A percentile compares a stretch with the other conserved stretches of the same genome.
Evolutionary conservation across 148 eudicot genomes (phyloP).

Genomic region (Camellia lanceoleosa): DNA sequence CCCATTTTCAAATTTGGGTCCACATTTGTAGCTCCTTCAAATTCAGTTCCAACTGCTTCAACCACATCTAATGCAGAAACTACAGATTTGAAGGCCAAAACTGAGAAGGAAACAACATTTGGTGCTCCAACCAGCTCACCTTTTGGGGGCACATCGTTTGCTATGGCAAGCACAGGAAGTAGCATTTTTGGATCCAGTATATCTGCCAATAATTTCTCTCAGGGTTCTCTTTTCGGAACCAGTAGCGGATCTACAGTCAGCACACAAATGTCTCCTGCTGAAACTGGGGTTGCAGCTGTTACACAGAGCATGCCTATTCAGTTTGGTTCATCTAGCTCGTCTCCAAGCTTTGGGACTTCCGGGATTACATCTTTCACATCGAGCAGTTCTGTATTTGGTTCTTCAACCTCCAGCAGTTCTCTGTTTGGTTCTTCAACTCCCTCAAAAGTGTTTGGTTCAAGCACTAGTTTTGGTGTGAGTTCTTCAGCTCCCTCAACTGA

Average conservation of each 20-base stretch:
- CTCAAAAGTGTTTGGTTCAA: conserved; percentile 23
- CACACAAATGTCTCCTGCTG: conserved; percentile 24
- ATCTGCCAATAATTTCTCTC: conserved; percentile 25
- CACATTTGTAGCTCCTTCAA: conserved; percentile 25
- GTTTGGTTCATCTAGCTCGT: conserved; percentile 26
- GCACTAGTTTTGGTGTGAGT: conserved; percentile 32
- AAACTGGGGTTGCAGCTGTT: conserved; percentile 20
- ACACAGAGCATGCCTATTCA: conserved; percentile 25
- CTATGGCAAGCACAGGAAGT: conserved; percentile 23
- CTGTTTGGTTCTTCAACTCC: conserved; percentile 30
- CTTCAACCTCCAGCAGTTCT: conserved; percentile 17
- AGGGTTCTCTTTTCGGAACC: conserved; percentile 30
- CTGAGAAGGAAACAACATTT: conserved; percentile 28
- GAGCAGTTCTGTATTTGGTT: conserved; percentile 26
- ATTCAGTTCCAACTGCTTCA: conserved; percentile 24
- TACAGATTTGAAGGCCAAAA: conserved; percentile 24
- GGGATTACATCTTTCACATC: conserved; percentile 27
- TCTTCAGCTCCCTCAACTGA: conserved; percentile 27
- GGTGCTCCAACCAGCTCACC: conserved; percentile 27
- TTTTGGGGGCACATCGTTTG: conserved; percentile 25
- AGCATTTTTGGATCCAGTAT: conserved; percentile 34
- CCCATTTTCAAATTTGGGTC: conserved; percentile 33
- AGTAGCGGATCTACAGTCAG: conserved; percentile 23
- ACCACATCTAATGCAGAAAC: conserved; percentile 17
- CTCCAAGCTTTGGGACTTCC: conserved; percentile 26